Conservation (phyloP, 1,284 basidiomycete genomes). For the Cryptococcus sp. region DNA sequence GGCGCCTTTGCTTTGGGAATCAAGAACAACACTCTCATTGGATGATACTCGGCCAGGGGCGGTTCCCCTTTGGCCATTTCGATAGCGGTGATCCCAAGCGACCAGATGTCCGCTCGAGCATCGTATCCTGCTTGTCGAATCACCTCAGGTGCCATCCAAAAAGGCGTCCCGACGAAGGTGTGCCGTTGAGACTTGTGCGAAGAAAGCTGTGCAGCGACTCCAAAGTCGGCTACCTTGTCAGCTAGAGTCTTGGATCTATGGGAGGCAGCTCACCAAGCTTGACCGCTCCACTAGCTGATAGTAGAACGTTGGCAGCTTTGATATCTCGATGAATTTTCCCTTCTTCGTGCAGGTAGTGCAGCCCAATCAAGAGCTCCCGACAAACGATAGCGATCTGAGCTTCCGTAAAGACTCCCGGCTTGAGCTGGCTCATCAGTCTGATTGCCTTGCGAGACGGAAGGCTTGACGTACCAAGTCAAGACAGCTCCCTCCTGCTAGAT, state of each 20-base stretch:
- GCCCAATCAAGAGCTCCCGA: constrained; percentile 85
- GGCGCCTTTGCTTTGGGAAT: constrained; percentile 88
- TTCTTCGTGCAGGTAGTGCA: constrained; percentile 88
- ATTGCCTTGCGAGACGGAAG: neutral
- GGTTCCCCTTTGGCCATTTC: constrained; percentile 94
- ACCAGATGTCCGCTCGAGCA: constrained; percentile 95
- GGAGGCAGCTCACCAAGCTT: constrained; percentile 62
- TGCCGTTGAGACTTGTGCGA: constrained; percentile 85
- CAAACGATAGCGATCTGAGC: constrained; percentile 90
- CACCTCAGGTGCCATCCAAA: constrained; percentile 99
- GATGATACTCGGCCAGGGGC: constrained; percentile 80
- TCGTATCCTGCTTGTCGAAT: constrained; percentile 97
- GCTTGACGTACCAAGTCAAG: constrained; percentile 62
- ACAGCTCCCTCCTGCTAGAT: constrained; percentile 95
- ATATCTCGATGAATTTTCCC: constrained; percentile 97
- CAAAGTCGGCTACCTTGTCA: constrained; percentile 70
- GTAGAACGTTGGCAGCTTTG: constrained; percentile 93
- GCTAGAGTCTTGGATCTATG: constrained; percentile 1
- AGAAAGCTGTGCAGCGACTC: constrained; percentile 86
- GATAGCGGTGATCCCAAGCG: constrained; percentile 86
- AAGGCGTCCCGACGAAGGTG: constrained; percentile 91
- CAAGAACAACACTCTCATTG: constrained; percentile 83
- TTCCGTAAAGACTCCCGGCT: constrained; percentile 84
- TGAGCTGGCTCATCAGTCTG: constrained; percentile 53
- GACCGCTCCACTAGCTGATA: constrained; percentile 84